A percentile compares a stretch with the other conserved stretches of the same genome.
phyloP scores from a whole-genome alignment of 805 yeast genomes.

The Metschnikowia lachancei region DNA sequence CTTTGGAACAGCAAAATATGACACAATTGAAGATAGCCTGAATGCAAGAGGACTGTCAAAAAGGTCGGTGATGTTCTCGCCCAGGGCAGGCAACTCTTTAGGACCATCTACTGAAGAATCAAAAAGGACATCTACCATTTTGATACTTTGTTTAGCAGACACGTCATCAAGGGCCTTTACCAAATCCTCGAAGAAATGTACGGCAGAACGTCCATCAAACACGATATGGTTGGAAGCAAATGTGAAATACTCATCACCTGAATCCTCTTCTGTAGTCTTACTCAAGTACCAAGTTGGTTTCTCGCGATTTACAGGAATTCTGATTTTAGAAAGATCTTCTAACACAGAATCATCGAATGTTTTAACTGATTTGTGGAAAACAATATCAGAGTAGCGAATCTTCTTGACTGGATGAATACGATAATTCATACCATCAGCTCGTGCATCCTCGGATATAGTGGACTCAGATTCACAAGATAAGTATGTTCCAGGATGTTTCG shows the following conservation, averaged over 20 bases:
- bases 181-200: slow-evolving; percentile 14
- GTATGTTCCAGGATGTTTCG: not conserved
- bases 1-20: slow-evolving; percentile 3
- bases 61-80: slow-evolving; percentile 7
- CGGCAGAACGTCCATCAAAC: slow-evolving; percentile 17
- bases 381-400: slow-evolving; percentile 12
- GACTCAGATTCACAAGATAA: not conserved
- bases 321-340: slow-evolving; percentile 2
- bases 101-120: slow-evolving; percentile 2
- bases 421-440: slow-evolving; percentile 11
- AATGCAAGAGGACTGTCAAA: slow-evolving; percentile 5
- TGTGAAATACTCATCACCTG: slow-evolving; percentile 9
- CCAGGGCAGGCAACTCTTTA: not conserved
- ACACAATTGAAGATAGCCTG: not conserved
- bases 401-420: slow-evolving; percentile 5
- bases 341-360: slow-evolving; percentile 6
- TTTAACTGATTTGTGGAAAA: slow-evolving; percentile 1
- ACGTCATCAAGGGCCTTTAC: slow-evolving; percentile 1
- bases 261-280: not conserved
- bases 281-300: slow-evolving; percentile 11
- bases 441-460: slow-evolving; percentile 3
- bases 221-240: slow-evolving; percentile 16
- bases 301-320: slow-evolving; percentile 10
- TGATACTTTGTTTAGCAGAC: not conserved
- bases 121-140: slow-evolving; percentile 5